Conservation (phyloP, 2,329 filamentous ascomycete species). For the Aspergillus pseudoglaucus region DNA sequence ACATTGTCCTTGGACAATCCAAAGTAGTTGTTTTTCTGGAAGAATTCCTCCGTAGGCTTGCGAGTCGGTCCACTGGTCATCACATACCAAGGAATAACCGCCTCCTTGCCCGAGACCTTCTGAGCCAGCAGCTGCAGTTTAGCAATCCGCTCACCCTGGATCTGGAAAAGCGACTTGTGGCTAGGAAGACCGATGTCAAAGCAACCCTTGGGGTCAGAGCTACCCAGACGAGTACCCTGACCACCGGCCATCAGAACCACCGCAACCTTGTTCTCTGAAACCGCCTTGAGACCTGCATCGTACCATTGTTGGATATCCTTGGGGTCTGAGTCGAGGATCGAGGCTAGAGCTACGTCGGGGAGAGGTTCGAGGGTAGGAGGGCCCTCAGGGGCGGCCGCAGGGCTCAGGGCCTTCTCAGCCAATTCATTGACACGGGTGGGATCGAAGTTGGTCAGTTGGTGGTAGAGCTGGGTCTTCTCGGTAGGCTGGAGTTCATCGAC, state of each 20-base stretch:
- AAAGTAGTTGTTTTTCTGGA: constrained; percentile 84
- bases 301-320: constrained; percentile 81
- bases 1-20: constrained; percentile 81
- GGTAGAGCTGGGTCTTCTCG: constrained; percentile 72
- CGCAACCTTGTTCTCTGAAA: constrained; percentile 63
- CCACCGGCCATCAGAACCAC: constrained; percentile 97
- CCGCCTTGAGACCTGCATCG: constrained; percentile 58
- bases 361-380: constrained; percentile 69
- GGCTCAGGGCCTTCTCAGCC: constrained; percentile 72
- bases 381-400: constrained; percentile 50
- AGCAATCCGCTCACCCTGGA: constrained; percentile 88
- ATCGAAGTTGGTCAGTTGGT: constrained; percentile 76
- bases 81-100: constrained; percentile 91
- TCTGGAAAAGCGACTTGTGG: constrained; percentile 91
- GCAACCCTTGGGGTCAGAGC: constrained; percentile 93
- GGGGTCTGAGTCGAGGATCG: constrained; percentile 79
- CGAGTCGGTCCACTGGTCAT: constrained; percentile 97
- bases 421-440: constrained; percentile 83
- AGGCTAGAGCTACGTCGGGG: constrained; percentile 77
- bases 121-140: constrained; percentile 77
- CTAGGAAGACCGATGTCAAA: constrained; percentile 93
- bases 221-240: constrained; percentile 89
- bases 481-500: constrained; percentile 68
- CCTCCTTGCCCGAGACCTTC: constrained; percentile 56
- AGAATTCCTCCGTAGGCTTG: constrained; percentile 87